These are phyloP conservation scores for Candida alai DNA, from an alignment of 805 yeast genomes.

Conservation along the genomic window DNA sequence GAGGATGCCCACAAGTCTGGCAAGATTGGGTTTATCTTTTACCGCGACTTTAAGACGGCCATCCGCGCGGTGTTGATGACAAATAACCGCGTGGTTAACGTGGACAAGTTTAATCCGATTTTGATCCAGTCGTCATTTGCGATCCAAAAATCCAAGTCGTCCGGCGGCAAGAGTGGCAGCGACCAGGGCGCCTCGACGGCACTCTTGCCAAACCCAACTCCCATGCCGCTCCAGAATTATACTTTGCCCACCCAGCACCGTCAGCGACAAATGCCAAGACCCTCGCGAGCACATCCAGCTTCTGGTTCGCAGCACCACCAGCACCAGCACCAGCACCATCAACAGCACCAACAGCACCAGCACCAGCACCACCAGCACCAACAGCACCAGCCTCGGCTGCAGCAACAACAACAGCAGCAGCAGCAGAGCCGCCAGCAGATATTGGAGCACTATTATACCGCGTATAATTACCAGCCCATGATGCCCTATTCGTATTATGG, in stretches of 20 bases:
- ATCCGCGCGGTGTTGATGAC: constrained; percentile 55
- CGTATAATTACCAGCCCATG: constrained; percentile 8
- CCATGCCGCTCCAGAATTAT: not conserved
- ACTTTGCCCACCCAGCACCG: not conserved
- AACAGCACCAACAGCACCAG: not conserved
- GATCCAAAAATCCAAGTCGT: constrained; percentile 25
- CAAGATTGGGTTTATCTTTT: constrained; percentile 62
- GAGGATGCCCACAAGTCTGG: constrained; percentile 13
- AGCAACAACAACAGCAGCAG: not conserved
- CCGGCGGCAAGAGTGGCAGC: not conserved
- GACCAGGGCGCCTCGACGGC: not conserved
- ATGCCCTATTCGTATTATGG: constrained; percentile 10
- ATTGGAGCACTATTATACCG: not conserved
- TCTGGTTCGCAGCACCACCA: no score
- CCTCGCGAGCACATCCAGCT: no score
- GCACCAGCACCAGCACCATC: constrained; percentile 3
- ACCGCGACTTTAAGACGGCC: constrained; percentile 54
- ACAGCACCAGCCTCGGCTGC: constrained; percentile 1
- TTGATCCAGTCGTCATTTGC: constrained; percentile 39
- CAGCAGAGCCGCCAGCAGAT: no score
- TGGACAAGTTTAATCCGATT: constrained; percentile 18
- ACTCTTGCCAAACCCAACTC: constrained; percentile 1
- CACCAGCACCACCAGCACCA: constrained; percentile 2
- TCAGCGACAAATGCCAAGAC: constrained; percentile 1
- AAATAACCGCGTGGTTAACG: constrained; percentile 32